Evolutionary conservation across 768 basidiomycete genomes (phyloP).

Genomic region (Trametes cubensis): DNA sequence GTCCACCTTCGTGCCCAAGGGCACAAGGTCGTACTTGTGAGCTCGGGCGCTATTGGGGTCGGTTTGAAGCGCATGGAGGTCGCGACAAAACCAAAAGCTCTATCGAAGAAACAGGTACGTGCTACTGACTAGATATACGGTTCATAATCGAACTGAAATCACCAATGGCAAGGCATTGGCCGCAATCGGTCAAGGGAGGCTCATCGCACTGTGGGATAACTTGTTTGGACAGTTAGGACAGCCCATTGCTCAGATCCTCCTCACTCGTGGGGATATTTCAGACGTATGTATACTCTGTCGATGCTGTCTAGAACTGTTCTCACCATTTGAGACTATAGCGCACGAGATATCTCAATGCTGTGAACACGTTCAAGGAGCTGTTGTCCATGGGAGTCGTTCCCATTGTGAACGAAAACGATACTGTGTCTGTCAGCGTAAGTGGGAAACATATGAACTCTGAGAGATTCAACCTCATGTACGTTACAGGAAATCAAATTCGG

Average conservation of each 20-base stretch:
- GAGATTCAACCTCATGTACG: background rate
- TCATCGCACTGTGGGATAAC: conserved; percentile 97
- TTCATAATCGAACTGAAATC: background rate
- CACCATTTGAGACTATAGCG: conserved; percentile 51
- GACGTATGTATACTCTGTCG: conserved; percentile 60
- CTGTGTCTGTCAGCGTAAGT: conserved; percentile 93
- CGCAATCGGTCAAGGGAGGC: conserved; percentile 93
- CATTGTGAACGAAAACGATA: conserved; percentile 99
- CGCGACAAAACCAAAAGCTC: conserved; percentile 73
- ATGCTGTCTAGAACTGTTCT: background rate
- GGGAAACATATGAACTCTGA: background rate
- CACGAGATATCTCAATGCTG: conserved; percentile 94
- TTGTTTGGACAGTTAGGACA: conserved; percentile 92
- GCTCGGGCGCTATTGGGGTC: conserved; percentile 97
- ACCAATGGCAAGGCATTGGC: conserved; percentile 72
- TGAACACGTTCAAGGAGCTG: conserved; percentile 92
- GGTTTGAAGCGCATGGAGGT: conserved; percentile 92
- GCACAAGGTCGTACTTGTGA: conserved; percentile 94
- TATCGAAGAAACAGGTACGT: conserved; percentile 89
- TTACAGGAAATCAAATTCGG: conserved; percentile 98
- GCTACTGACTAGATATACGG: background rate
- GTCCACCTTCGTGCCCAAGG: conserved; percentile 74
- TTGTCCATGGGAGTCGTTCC: conserved; percentile 94
- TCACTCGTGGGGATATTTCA: conserved; percentile 95
- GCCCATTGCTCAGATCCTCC: conserved; percentile 91